Percentiles rank a stretch among this genome's conserved stretches.
These are phyloP conservation scores for Trypanosoma rangeli DNA, from an alignment of 208 protist genomes.

Conservation along the genomic window DNA sequence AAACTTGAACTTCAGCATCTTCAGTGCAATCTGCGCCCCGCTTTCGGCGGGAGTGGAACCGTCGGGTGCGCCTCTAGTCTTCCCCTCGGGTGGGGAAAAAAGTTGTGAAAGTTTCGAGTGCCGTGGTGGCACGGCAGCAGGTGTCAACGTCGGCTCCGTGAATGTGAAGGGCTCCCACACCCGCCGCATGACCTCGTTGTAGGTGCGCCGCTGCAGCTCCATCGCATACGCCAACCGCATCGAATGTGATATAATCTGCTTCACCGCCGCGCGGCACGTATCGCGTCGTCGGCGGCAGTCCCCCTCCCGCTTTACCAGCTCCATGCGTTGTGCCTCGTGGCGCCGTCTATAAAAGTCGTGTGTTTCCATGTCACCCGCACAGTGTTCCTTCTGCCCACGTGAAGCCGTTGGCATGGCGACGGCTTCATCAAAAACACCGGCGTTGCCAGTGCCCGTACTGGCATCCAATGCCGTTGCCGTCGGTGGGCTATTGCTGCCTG, in stretches of 20 bases:
- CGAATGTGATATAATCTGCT: slow-evolving; percentile 5
- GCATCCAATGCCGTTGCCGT: too few relatives aligned
- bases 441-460: neutral
- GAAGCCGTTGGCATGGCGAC: neutral
- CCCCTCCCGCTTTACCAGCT: neutral
- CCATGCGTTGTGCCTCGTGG: neutral
- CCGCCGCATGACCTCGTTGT: neutral
- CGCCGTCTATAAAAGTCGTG: slow-evolving; percentile 10
- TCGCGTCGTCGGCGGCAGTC: neutral
- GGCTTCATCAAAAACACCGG: neutral
- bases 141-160: neutral
- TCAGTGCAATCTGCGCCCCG: slow-evolving; percentile 14
- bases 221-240: slow-evolving; percentile 5
- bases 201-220: slow-evolving; percentile 10
- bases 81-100: neutral
- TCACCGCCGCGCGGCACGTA: neutral
- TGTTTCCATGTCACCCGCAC: neutral
- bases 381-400: neutral
- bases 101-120: neutral
- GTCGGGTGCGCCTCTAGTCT: neutral
- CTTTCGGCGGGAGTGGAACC: neutral
- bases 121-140: neutral
- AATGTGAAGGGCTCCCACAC: too few relatives aligned
- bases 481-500: neutral
- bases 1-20: slow-evolving; percentile 18